Conservation (phyloP, 1,284 basidiomycete species). For the Ustilago bromivora region DNA sequence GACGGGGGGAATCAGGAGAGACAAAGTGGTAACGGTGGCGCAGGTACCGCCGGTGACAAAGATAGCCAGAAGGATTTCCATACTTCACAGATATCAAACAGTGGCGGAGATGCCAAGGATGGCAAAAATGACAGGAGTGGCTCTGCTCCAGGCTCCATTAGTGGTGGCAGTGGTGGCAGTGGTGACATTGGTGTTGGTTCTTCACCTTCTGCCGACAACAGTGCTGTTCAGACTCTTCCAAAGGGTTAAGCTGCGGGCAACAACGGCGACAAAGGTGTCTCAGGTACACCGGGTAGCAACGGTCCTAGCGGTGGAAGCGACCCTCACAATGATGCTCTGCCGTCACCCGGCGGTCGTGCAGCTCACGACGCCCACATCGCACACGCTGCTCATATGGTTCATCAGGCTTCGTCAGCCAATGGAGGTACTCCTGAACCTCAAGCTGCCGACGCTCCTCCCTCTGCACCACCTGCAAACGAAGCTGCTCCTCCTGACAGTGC, state of each 20-base stretch:
- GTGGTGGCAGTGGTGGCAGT: too few relatives aligned
- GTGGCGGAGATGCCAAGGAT: background rate
- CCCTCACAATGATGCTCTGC: background rate
- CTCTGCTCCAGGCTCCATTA: background rate
- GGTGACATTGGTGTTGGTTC: background rate
- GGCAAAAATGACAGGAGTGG: background rate
- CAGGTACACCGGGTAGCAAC: background rate
- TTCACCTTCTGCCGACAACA: background rate
- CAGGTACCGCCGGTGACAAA: background rate
- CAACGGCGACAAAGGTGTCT: background rate
- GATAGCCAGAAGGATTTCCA: background rate
- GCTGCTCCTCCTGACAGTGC: too few relatives aligned
- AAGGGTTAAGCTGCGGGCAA: background rate
- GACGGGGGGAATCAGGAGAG: background rate
- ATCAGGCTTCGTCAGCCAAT: background rate
- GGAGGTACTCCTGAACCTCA: background rate
- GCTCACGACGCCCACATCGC: conserved; percentile 1
- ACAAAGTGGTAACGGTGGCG: background rate
- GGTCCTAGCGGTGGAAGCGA: background rate
- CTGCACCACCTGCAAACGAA: background rate
- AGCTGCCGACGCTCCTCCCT: background rate
- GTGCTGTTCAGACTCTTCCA: background rate
- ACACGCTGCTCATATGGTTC: background rate
- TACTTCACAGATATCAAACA: background rate
- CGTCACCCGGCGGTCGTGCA: background rate